phyloP scores from a whole-genome alignment of 139 green algal genomes.

The Chlamydomonas sp. region DNA sequence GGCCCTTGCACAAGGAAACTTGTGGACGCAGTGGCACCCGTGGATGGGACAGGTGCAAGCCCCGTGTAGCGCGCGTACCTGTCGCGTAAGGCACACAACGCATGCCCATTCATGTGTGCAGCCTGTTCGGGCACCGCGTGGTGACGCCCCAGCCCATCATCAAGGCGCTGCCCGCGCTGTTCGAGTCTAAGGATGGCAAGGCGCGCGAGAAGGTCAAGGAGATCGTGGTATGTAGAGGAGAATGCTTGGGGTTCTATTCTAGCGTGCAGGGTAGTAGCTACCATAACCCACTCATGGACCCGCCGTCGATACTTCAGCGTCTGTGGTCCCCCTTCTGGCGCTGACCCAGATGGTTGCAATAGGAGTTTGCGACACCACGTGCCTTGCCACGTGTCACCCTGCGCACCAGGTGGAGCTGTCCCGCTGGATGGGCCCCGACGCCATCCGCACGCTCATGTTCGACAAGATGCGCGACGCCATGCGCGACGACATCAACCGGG shows the following conservation, averaged over 20 bases:
- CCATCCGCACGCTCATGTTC: conserved; percentile 79
- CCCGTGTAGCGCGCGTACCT: neutral
- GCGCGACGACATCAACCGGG: conserved; percentile 84
- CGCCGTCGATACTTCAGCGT: too few species aligned
- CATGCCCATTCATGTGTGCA: conserved; percentile 48
- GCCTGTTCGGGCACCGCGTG: conserved; percentile 77
- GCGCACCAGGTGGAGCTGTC: conserved; percentile 75
- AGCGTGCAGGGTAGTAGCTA: too few species aligned
- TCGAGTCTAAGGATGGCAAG: conserved; percentile 89
- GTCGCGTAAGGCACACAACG: neutral
- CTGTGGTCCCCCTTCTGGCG: too few species aligned
- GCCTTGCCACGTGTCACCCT: neutral
- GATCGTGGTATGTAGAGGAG: conserved; percentile 67
- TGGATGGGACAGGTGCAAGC: neutral
- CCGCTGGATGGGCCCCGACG: conserved; percentile 79
- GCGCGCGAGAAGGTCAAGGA: conserved; percentile 87
- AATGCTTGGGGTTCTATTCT: too few species aligned
- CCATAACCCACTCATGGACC: too few species aligned
- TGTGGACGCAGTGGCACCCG: too few species aligned
- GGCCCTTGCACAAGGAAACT: too few species aligned
- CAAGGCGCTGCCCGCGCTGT: conserved; percentile 84
- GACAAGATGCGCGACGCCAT: conserved; percentile 91
- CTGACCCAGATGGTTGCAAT: too few species aligned
- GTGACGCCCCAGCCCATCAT: conserved; percentile 88
- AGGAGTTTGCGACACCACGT: too few species aligned